Base-by-base conservation (phyloP, 2,329 filamentous ascomycete genomes). In the Rachicladosporium sp. region DNA sequence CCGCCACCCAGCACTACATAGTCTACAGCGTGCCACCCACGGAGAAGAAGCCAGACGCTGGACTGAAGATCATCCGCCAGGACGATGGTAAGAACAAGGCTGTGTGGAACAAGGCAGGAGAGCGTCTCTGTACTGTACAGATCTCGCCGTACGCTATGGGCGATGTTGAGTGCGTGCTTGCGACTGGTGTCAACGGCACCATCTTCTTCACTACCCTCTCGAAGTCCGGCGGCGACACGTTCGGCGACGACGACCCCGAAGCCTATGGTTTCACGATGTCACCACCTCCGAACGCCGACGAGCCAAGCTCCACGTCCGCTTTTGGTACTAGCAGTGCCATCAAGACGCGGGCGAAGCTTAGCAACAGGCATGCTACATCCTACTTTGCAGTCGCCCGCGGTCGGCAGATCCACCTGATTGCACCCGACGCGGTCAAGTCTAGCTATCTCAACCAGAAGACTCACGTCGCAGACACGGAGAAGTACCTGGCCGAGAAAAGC, bases 331-430 rank as follows among this genome's bases (percentile, higher is more conserved):
- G 35, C 31, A 35, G 35, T 23, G 83, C 93, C 53, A 74, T 96
- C 54, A 96, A 96, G 77, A 98, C 91, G 27, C 80, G 93, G 46
- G 89, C 89, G 38, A 86, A 91, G 58, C 80, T 84, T 46, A 95
- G 88, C 46, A 86, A 82, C 38, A 79, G 78, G 46, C 88, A 95
- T 57, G 82, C 88, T 1, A 86, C 94, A 46, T 32, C 37, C 15
- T 93, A 87, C 63, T 96, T 98, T 57, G 91, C 87, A 33, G 85
- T 98, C 47, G 88, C 89, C 37, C 82, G 91, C 43, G 91, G 93
- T 54, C 96, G 95, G 66, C 88, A 85, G 4, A 96, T 98, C 57
- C 86, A 89, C 64, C 80, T 98, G 52, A 76, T 98, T 50, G 74
- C 73, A 51, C 74, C 78, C 23, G 65, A 68, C 34, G 68, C 70